phyloP scores from a whole-genome alignment of 305 asterid genomes.

The Fraxinus paxiana region DNA sequence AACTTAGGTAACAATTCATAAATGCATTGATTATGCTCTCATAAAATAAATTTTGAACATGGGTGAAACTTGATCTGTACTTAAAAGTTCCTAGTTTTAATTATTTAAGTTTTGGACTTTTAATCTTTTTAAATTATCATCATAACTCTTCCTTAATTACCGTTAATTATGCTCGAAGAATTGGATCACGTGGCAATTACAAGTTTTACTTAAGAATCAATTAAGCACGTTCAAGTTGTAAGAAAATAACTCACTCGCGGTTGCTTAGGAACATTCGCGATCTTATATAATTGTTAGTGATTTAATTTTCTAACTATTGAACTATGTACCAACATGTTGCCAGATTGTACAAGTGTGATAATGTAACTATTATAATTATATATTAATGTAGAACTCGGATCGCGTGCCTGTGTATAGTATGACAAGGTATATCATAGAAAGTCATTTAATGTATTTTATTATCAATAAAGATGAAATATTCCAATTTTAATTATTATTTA shows the following conservation, averaged over 20 bases:
- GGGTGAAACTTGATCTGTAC: background rate
- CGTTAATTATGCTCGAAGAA: background rate
- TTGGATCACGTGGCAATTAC: background rate
- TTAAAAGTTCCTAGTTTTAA: background rate
- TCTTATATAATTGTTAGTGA: background rate
- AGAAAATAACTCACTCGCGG: background rate
- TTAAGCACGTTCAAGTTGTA: background rate
- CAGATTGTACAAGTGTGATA: background rate
- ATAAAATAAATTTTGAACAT: background rate
- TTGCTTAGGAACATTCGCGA: background rate
- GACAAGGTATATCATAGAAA: background rate
- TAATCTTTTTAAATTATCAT: background rate
- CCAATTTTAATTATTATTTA: background rate
- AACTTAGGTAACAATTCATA: background rate
- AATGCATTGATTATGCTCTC: background rate
- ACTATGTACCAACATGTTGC: background rate
- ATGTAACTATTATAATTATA: background rate
- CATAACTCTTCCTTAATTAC: background rate
- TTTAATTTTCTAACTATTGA: background rate
- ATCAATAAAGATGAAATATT: background rate
- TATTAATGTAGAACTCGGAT: background rate
- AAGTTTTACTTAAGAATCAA: background rate
- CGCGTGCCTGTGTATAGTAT: background rate
- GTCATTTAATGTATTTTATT: background rate
- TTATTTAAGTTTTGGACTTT: background rate